phyloP scores from a whole-genome alignment of 1,284 basidiomycete genomes.

The Apiotrichum sp. region DNA sequence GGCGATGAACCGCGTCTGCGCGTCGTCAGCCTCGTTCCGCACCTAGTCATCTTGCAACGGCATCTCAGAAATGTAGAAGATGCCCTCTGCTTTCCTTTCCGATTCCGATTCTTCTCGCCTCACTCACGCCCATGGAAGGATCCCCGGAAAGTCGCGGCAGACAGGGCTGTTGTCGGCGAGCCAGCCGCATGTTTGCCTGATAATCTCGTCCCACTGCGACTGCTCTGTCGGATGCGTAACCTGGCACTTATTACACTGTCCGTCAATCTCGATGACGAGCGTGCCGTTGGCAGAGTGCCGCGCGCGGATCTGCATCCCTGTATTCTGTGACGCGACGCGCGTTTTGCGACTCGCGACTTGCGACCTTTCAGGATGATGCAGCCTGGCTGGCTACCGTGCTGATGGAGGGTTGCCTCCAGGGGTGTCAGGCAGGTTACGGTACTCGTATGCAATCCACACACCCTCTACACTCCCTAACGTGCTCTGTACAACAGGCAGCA shows the following conservation, averaged over 20 bases:
- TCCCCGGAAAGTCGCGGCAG: conserved; percentile 8
- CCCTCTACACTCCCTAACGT: too few species aligned
- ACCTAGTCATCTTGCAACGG: too few species aligned
- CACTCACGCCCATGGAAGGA: conserved; percentile 15
- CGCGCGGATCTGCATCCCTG: background rate
- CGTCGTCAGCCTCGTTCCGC: background rate
- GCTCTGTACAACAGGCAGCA: too few species aligned
- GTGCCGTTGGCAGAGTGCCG: background rate
- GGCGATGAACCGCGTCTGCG: background rate
- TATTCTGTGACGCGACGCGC: too few species aligned
- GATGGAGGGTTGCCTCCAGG: too few species aligned
- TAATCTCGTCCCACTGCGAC: conserved; percentile 7
- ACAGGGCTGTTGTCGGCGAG: conserved; percentile 7
- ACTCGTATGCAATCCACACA: too few species aligned
- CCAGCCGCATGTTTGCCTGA: conserved; percentile 5
- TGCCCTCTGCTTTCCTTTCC: too few species aligned
- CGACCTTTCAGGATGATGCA: too few species aligned
- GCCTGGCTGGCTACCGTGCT: too few species aligned
- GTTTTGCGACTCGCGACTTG: too few species aligned
- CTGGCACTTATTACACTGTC: background rate
- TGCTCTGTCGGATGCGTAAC: conserved; percentile 8
- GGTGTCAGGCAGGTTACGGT: too few species aligned
- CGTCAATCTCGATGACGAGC: conserved; percentile 6
- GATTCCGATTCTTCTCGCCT: background rate
- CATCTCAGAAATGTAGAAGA: too few species aligned